Evolutionary conservation across 208 protist species (phyloP).

Genomic region (Naegleria lovaniensis): DNA sequence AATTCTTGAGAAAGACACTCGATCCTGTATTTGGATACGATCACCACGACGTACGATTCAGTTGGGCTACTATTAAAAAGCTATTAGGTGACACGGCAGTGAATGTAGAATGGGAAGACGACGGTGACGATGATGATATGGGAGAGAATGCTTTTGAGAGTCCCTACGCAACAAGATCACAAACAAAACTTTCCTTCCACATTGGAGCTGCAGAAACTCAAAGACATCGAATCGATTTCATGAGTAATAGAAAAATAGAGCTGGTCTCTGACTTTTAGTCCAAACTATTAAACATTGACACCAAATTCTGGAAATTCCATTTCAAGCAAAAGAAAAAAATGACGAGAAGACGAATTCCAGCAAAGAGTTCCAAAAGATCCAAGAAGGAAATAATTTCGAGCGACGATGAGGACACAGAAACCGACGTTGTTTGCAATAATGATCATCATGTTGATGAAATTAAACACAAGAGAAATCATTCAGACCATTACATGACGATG

Average conservation of each 20-base stretch:
- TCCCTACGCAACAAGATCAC: background rate
- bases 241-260: background rate
- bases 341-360: no score
- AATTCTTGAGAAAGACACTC: conserved; percentile 29
- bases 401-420: no score
- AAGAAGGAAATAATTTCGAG: no score
- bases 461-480: no score
- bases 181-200: background rate
- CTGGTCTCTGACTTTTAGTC: background rate
- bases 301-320: no score
- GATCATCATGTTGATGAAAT: no score
- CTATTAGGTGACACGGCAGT: conserved; percentile 11
- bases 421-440: no score
- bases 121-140: background rate
- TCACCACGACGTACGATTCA: conserved; percentile 39
- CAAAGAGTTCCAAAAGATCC: no score
- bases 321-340: no score
- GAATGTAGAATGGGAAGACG: conserved; percentile 8
- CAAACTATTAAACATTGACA: no score
- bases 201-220: background rate
- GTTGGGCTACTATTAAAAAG: conserved; percentile 42
- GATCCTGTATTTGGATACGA: conserved; percentile 45
- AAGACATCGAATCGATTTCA: background rate
- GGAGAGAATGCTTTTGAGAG: background rate
- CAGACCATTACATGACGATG: no score